Conservation (phyloP, 2,329 filamentous ascomycete species). For the Alternaria ventricosa region DNA sequence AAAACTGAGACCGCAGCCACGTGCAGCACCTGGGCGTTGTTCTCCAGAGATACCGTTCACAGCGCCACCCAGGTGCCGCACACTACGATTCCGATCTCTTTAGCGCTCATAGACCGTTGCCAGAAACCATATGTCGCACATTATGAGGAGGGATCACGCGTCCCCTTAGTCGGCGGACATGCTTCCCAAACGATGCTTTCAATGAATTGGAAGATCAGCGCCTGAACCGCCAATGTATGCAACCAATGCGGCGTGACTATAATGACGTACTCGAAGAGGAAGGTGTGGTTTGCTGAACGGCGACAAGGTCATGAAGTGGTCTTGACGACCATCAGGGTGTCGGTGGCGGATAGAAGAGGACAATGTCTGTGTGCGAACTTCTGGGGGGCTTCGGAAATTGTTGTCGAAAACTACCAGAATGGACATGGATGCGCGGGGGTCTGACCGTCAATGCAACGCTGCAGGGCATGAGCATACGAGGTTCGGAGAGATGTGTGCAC, state of each 20-base stretch:
- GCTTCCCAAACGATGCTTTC: slow-evolving; percentile 17
- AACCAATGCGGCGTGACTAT: neutral
- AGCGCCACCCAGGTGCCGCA: neutral
- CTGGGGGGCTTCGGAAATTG: slow-evolving; percentile 9
- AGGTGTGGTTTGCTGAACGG: slow-evolving; percentile 9
- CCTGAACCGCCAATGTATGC: slow-evolving; percentile 5
- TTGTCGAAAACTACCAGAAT: slow-evolving; percentile 5
- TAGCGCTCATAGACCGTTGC: neutral
- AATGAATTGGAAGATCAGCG: slow-evolving; percentile 21
- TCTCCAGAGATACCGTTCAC: neutral
- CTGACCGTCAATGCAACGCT: slow-evolving; percentile 9
- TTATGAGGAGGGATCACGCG: slow-evolving; percentile 12
- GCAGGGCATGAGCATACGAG: slow-evolving; percentile 3
- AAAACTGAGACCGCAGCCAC: neutral
- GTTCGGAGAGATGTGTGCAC: slow-evolving; percentile 10
- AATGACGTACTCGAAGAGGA: slow-evolving; percentile 8
- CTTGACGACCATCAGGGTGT: slow-evolving; percentile 4
- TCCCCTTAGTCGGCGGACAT: slow-evolving; percentile 12
- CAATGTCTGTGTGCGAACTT: slow-evolving; percentile 4
- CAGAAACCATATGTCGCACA: slow-evolving; percentile 1
- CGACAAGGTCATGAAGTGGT: neutral
- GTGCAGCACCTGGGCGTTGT: neutral
- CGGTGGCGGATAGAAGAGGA: slow-evolving; percentile 5
- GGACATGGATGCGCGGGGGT: slow-evolving; percentile 9
- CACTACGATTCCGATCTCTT: neutral